Conservation (phyloP, 2,329 filamentous ascomycete genomes). For the Paecilomyces sp. region DNA sequence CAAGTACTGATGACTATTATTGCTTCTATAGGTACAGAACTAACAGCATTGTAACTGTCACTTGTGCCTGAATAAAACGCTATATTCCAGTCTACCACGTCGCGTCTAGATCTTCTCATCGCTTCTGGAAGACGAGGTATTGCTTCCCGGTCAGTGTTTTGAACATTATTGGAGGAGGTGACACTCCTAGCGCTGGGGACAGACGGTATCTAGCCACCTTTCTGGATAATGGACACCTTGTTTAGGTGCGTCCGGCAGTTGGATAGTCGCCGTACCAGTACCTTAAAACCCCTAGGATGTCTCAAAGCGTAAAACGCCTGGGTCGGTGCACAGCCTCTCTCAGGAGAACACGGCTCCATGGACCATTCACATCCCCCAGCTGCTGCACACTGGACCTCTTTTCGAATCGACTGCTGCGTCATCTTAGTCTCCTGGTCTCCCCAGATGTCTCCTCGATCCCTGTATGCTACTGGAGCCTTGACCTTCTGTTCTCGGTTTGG, state of each 20-base stretch:
- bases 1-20: not conserved
- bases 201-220: not conserved
- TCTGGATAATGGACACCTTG: not conserved
- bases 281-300: not conserved
- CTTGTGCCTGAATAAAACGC: too few species aligned
- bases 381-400: not conserved
- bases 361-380: not conserved
- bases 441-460: not conserved
- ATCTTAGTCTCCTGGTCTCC: not conserved
- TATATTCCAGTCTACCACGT: not conserved
- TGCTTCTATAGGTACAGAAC: not conserved
- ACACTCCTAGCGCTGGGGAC: not conserved
- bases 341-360: not conserved
- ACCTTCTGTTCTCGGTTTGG: not conserved
- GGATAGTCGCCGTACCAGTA: not conserved
- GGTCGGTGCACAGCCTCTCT: conserved; percentile 1
- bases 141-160: not conserved
- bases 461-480: not conserved
- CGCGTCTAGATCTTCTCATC: not conserved
- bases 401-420: conserved; percentile 1
- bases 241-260: not conserved
- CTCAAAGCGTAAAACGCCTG: not conserved
- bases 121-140: not conserved
- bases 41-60: too few species aligned
- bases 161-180: not conserved